These are phyloP conservation scores for Colletotrichum salicis DNA, from an alignment of 2,329 filamentous ascomycete species.

Conservation along the genomic window DNA sequence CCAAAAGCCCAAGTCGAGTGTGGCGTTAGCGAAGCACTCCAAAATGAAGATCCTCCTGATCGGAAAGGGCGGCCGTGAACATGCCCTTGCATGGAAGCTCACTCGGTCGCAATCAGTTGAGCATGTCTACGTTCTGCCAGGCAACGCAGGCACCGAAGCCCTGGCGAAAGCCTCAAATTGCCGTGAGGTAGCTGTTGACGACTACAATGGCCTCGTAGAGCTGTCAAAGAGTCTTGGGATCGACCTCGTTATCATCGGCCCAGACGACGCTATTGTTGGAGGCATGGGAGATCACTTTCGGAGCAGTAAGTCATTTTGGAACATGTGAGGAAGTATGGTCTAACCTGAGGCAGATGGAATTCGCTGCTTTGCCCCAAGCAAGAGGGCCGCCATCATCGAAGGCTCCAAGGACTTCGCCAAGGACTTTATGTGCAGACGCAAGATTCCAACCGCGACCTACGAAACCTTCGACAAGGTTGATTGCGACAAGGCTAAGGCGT, in stretches of 20 bases:
- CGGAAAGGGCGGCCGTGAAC: slow-evolving; percentile 93
- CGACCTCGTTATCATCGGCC: slow-evolving; percentile 88
- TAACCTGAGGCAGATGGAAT: slow-evolving; percentile 65
- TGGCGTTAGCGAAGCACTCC: background rate
- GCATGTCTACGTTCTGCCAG: slow-evolving; percentile 76
- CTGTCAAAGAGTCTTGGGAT: slow-evolving; percentile 79
- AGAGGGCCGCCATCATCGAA: slow-evolving; percentile 88
- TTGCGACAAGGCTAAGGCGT: slow-evolving; percentile 76
- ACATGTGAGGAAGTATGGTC: background rate
- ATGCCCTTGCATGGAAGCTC: slow-evolving; percentile 94
- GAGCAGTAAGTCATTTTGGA: slow-evolving; percentile 37
- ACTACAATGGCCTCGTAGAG: slow-evolving; percentile 80
- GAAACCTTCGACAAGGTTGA: slow-evolving; percentile 78
- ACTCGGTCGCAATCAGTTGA: slow-evolving; percentile 83
- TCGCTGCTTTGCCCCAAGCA: slow-evolving; percentile 85
- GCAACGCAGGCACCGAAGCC: slow-evolving; percentile 86
- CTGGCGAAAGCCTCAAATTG: slow-evolving; percentile 78
- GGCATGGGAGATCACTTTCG: slow-evolving; percentile 89
- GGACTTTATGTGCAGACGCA: slow-evolving; percentile 93
- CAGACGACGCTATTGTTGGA: slow-evolving; percentile 92
- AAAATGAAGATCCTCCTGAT: slow-evolving; percentile 80
- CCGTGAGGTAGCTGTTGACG: slow-evolving; percentile 72
- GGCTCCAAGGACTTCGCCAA: slow-evolving; percentile 98
- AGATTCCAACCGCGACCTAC: slow-evolving; percentile 91
- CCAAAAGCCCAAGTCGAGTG: background rate